A percentile compares a stretch with the other conserved stretches of the same genome.
These are phyloP conservation scores for Thalassia testudinum DNA, from an alignment of 116 monocot species.

Conservation along the genomic window DNA sequence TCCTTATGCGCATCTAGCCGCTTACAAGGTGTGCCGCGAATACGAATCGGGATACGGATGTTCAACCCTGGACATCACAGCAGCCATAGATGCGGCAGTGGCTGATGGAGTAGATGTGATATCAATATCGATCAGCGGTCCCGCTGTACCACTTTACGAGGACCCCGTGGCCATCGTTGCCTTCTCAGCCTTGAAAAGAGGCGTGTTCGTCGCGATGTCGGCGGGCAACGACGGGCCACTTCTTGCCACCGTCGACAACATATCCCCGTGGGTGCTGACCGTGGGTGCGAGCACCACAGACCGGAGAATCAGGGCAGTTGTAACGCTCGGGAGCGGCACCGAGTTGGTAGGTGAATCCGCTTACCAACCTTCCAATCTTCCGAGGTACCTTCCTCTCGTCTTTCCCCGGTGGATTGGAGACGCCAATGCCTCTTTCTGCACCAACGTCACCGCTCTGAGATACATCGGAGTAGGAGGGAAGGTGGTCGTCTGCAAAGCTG, in stretches of 20 bases:
- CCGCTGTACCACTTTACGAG: not conserved
- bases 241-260: not conserved
- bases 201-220: too few relatives aligned
- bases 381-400: not conserved
- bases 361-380: constrained; percentile 8
- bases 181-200: too few relatives aligned
- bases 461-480: constrained; percentile 5
- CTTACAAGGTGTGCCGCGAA: too few relatives aligned
- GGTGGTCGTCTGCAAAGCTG: constrained; percentile 7
- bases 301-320: too few relatives aligned
- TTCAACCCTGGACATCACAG: not conserved
- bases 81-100: constrained; percentile 8
- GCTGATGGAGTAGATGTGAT: too few relatives aligned
- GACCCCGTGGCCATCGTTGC: constrained; percentile 3
- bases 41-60: too few relatives aligned
- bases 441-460: not conserved
- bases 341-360: too few relatives aligned
- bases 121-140: not conserved
- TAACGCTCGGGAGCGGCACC: too few relatives aligned
- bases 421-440: not conserved
- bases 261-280: too few relatives aligned
- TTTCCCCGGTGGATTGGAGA: too few relatives aligned
- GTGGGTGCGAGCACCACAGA: too few relatives aligned
- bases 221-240: constrained; percentile 10
- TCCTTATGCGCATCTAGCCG: too few relatives aligned